Base-by-base conservation (phyloP, 306 rosid genomes). In the Cucurbita ficifolia region DNA sequence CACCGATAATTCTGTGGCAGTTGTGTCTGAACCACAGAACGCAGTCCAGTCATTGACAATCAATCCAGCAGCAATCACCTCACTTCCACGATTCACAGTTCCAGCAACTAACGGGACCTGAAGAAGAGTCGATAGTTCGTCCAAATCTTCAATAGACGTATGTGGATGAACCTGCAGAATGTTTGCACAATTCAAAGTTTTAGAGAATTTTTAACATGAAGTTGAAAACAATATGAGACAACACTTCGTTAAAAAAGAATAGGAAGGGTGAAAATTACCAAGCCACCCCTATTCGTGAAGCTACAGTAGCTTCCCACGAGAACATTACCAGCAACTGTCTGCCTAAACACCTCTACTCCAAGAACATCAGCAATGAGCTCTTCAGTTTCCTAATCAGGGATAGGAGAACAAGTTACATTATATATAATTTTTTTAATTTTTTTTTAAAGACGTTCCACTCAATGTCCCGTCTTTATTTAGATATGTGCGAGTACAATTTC, bases 71-170 rank as follows among this genome's bases (percentile, higher is more conserved):
- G 77, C 97, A 63, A 94, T 86, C 39, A 90, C 98, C 64, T 87
- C 97, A 65, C 98, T 89, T 0, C 98, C 98, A 38, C 97, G 85
- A 79, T 94, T 94, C 79, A 90, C 95, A 0, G 95, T 86, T 60
- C 97, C 98, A 2, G 98, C 97, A 3, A 87, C 97, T 80, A 94
- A 76, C 36, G 98, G 98, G 62, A 94, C 89, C 85, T 94, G 98
- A 77, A 94, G 97, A 64, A 94, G 97, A 0, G 97, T 94, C 0
- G 98, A 91, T 43, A 94, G 95, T 74, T 94, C 98, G 54, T 90
- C 92, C 86, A 94, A 67, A 80, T 94, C 98, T 79, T 94, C 96
- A 24, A 90, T 78, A 13, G 97, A 94, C 3, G 97, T 94, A 77
- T 89, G 96, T 10, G 98, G 98, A 76, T 94, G 98, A 52, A 94